Conservation (phyloP, 2,329 filamentous ascomycete species). For the Scedosporium dehoogii region DNA sequence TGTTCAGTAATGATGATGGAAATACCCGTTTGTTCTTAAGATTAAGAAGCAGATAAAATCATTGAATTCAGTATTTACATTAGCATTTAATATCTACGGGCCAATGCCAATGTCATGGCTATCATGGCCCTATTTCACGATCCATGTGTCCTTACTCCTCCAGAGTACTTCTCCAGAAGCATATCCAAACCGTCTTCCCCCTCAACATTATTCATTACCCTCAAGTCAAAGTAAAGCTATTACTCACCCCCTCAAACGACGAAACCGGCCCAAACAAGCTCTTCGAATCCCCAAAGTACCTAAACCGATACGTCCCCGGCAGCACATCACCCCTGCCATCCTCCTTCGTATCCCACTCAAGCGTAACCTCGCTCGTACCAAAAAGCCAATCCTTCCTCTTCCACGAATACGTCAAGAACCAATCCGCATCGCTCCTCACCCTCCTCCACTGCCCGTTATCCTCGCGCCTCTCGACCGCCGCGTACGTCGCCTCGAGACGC, state of each 20-base stretch:
- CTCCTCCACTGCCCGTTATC: conserved; percentile 43
- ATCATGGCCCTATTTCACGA: background rate
- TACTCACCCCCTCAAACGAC: conserved; percentile 60
- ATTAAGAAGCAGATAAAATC: background rate
- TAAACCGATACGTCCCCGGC: conserved; percentile 63
- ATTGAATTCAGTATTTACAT: background rate
- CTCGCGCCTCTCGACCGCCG: conserved; percentile 51
- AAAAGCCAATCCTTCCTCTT: conserved; percentile 57
- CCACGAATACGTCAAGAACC: conserved; percentile 76
- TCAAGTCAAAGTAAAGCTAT: conserved; percentile 31
- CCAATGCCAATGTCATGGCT: background rate
- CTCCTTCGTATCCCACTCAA: conserved; percentile 57
- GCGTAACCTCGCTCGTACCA: conserved; percentile 64
- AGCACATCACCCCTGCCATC: conserved; percentile 49
- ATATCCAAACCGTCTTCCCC: background rate
- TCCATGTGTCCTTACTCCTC: background rate
- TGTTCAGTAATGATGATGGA: background rate
- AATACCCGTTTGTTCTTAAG: background rate
- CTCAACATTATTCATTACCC: background rate
- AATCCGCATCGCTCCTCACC: conserved; percentile 70
- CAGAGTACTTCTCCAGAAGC: background rate
- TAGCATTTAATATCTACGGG: background rate
- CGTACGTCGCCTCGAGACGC: conserved; percentile 66
- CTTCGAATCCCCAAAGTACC: conserved; percentile 81
- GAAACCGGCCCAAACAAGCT: conserved; percentile 48